These are phyloP conservation scores for Sclerotinia borealis DNA, from an alignment of 2,329 filamentous ascomycete genomes.

Conservation along the genomic window DNA sequence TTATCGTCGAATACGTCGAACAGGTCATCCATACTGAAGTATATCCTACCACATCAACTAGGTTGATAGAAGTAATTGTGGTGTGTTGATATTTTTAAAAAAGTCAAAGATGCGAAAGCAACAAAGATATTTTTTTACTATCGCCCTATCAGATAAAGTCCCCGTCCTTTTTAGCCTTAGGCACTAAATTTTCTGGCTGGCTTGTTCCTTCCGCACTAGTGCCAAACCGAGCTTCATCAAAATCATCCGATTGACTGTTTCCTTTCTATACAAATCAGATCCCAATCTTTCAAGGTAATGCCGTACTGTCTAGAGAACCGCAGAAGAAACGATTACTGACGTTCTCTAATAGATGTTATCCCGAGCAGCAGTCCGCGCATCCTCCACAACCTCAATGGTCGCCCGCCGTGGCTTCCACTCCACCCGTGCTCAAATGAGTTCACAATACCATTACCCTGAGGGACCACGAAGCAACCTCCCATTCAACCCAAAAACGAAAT, in stretches of 20 bases:
- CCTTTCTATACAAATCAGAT: constrained; percentile 14
- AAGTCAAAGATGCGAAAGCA: not conserved
- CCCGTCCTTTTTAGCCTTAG: constrained; percentile 2
- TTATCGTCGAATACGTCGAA: constrained; percentile 77
- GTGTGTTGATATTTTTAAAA: not conserved
- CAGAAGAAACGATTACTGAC: constrained; percentile 16
- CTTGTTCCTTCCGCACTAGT: constrained; percentile 3
- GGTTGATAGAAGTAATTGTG: not conserved
- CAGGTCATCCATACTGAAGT: constrained; percentile 62
- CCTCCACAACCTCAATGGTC: constrained; percentile 58
- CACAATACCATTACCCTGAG: constrained; percentile 98
- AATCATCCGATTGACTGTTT: constrained; percentile 19
- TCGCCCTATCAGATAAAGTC: not conserved
- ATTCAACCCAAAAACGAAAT: constrained; percentile 90
- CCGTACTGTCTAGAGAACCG: not conserved
- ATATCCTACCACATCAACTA: not conserved
- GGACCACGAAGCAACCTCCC: constrained; percentile 91
- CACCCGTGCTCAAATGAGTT: constrained; percentile 76
- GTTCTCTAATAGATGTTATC: constrained; percentile 65
- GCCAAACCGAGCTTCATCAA: constrained; percentile 17
- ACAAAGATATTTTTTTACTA: constrained; percentile 12
- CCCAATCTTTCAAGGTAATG: constrained; percentile 13
- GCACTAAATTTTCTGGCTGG: not conserved
- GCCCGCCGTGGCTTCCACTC: constrained; percentile 92
- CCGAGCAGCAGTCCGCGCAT: constrained; percentile 58